A percentile compares a stretch with the other conserved stretches of the same genome.
Evolutionary conservation across 441 rosid species (phyloP).

Genomic region (Euphorbia corollata): DNA sequence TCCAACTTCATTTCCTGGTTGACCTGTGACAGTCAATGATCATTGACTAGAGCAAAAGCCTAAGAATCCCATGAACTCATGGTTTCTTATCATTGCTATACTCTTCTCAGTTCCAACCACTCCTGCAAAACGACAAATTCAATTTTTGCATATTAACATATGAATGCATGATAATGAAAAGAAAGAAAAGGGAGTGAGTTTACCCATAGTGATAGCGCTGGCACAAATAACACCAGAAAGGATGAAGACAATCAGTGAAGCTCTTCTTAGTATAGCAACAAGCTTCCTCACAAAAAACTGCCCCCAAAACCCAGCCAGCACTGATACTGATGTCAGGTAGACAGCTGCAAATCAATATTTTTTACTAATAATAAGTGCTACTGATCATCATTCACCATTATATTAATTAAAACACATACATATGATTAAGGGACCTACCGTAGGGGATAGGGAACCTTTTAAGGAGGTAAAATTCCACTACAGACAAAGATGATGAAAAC

Average conservation of each 20-base stretch:
- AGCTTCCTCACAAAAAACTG: slow-evolving; percentile 70
- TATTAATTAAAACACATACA: not conserved
- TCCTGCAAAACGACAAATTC: slow-evolving; percentile 33
- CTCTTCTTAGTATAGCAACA: slow-evolving; percentile 47
- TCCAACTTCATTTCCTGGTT: not conserved
- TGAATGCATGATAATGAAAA: too few species aligned
- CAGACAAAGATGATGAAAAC: slow-evolving; percentile 90
- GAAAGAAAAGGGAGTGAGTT: not conserved
- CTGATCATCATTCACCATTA: too few species aligned
- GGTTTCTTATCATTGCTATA: slow-evolving; percentile 52
- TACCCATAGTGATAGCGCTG: slow-evolving; percentile 85
- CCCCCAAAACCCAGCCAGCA: slow-evolving; percentile 87
- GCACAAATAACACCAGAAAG: slow-evolving; percentile 78
- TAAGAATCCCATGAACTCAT: slow-evolving; percentile 87
- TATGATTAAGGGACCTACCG: slow-evolving; percentile 32
- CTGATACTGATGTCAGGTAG: slow-evolving; percentile 56
- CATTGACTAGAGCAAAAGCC: slow-evolving; percentile 68
- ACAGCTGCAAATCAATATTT: slow-evolving; percentile 39
- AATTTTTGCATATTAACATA: too few species aligned
- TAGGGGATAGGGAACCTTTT: slow-evolving; percentile 88
- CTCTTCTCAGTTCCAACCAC: slow-evolving; percentile 58
- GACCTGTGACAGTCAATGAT: slow-evolving; percentile 25
- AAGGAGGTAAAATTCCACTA: slow-evolving; percentile 83
- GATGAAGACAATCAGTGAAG: slow-evolving; percentile 63
- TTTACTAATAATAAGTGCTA: not conserved